Evolutionary conservation across 2,329 filamentous ascomycete species (phyloP).

Genomic region (Microsporum ferrugineum): DNA sequence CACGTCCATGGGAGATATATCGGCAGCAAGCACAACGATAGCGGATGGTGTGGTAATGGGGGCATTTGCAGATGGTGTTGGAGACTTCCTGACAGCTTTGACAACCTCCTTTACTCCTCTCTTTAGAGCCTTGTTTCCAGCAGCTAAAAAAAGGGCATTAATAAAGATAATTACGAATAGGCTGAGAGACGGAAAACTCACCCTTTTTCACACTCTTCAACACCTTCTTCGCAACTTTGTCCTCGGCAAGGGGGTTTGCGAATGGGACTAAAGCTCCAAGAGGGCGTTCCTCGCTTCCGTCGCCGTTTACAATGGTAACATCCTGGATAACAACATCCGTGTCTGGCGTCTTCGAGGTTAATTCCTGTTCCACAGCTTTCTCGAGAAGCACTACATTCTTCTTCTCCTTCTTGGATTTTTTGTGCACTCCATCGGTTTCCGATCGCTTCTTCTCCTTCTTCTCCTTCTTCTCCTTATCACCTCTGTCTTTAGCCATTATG

Average conservation of each 20-base stretch:
- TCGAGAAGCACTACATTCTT: constrained; percentile 30
- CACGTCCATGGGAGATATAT: constrained; percentile 97
- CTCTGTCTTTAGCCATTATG: constrained; percentile 37
- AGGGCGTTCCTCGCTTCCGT: constrained; percentile 23
- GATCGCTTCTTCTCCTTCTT: constrained; percentile 34
- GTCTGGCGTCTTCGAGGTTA: constrained; percentile 27
- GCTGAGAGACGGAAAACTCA: constrained; percentile 18
- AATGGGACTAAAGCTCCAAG: constrained; percentile 40
- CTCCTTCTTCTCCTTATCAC: constrained; percentile 34
- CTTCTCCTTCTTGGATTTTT: constrained; percentile 39
- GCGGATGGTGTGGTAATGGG: constrained; percentile 52
- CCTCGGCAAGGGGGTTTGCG: constrained; percentile 40
- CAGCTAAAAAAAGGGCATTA: constrained; percentile 48
- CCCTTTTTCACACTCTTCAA: constrained; percentile 43
- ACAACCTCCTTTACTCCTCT: constrained; percentile 98
- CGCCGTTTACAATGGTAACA: constrained; percentile 17
- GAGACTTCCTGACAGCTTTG: constrained; percentile 91
- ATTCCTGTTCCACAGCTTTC: constrained; percentile 32
- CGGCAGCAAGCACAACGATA: constrained; percentile 84
- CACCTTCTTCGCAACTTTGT: constrained; percentile 42
- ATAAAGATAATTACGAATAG: background rate
- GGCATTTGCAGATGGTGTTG: constrained; percentile 54
- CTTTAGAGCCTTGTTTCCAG: constrained; percentile 90
- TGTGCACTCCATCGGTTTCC: constrained; percentile 37
- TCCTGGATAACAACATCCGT: constrained; percentile 18